Base-by-base conservation (phyloP, 2,329 filamentous ascomycete genomes). In the Phialocephala sp. region DNA sequence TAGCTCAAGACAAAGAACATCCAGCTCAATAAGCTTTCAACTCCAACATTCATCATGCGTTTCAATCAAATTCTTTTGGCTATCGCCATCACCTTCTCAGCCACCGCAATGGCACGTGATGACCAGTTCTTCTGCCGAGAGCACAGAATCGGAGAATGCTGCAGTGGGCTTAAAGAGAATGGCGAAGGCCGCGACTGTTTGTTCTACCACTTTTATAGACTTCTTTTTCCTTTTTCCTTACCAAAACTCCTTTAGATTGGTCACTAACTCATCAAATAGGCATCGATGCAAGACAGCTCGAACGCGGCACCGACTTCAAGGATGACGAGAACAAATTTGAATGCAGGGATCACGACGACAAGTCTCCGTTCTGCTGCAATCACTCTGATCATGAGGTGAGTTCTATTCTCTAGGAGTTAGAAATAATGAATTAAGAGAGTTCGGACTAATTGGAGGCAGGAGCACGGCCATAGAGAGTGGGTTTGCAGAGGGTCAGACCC, bases 41-140 rank as follows among this genome's bases (percentile, higher is more conserved):
- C 18, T 43, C 41, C 15, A 43, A 43, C 5, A 32, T 41, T 24
- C 45, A 50, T 22, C 12, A 50, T 50, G 45, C 45, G 20, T 50
- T 50, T 50, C n/a, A 50, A n/a, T 50, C 45, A 50, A 50, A n/a
- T 50, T 24, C 45, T 50, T n/a, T 4, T 50, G 45, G 45, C 45
- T 8, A 22, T 50, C 45, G 45, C 45, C 45, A 11, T 50, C n/a
- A 50, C n/a, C 45, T 50, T 50, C n/a, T 11, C 45, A 11, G n/a
- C 45, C n/a, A 20, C n/a, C 8, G 20, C 45, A 11, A 50, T 50
- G 45, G 45, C 45, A 22, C 45, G n/a, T n/a, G 45, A 50, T 12
- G 9, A 50, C 20, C 20, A 50, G 45, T 50, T 50, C 45, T 50
- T 50, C n/a, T 50, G 45, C 45, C 45, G 20, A 2, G 45, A 50